Percentiles rank a stretch among this genome's conserved stretches.
phyloP scores from a whole-genome alignment of 768 basidiomycete genomes.

The Leccinum variicolor region DNA sequence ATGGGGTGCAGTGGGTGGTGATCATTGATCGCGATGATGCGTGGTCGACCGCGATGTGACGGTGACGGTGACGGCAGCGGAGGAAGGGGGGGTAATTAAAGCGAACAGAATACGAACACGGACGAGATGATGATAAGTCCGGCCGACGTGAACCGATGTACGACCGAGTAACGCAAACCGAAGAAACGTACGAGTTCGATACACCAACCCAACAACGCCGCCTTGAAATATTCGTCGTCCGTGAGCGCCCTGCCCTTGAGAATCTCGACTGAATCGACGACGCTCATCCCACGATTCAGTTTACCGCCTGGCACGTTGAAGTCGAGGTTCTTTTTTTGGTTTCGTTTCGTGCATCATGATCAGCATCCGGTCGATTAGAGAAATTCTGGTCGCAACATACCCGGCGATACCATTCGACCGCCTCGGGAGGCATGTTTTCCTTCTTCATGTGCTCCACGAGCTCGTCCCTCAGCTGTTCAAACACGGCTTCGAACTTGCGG shows the following conservation, averaged over 20 bases:
- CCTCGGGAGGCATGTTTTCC: constrained; percentile 81
- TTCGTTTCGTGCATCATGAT: constrained; percentile 57
- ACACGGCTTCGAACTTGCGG: constrained; percentile 69
- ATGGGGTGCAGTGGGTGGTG: neutral
- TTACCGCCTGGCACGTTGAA: constrained; percentile 97
- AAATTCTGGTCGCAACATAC: constrained; percentile 47
- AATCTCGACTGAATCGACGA: constrained; percentile 90
- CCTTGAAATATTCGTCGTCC: constrained; percentile 85
- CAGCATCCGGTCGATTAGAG: constrained; percentile 58
- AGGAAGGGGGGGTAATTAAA: neutral
- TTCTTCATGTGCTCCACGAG: constrained; percentile 63
- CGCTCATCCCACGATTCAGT: constrained; percentile 94
- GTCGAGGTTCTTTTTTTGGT: constrained; percentile 66
- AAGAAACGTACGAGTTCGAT: constrained; percentile 77
- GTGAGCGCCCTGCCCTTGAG: constrained; percentile 65
- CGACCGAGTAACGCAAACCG: neutral
- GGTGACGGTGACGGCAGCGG: neutral
- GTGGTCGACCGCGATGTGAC: neutral
- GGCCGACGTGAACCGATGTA: neutral
- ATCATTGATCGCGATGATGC: neutral
- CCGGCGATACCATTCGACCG: constrained; percentile 68
- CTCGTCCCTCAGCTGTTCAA: constrained; percentile 69
- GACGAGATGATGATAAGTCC: neutral
- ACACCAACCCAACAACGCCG: constrained; percentile 91
- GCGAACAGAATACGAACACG: neutral